Percentiles rank a stretch among this genome's conserved stretches.
Evolutionary conservation across 306 rosid genomes (phyloP).

Genomic region (Vicia faba): DNA sequence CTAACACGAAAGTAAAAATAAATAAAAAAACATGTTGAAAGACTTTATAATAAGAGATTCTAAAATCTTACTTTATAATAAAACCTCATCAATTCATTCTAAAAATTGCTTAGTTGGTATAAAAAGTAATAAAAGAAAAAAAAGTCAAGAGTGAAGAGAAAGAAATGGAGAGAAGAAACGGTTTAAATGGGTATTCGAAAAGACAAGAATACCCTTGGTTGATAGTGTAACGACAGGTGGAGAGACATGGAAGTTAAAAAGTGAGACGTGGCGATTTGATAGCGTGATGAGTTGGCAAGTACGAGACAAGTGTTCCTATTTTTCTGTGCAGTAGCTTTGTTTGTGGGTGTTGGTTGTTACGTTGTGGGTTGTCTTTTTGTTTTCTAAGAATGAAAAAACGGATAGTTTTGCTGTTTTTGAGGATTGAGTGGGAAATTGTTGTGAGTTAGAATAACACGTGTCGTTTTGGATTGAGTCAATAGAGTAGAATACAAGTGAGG

Average conservation of each 20-base stretch:
- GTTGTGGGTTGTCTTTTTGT: conserved; percentile 32
- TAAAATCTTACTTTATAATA: no score
- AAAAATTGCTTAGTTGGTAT: no score
- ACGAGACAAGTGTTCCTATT: conserved; percentile 28
- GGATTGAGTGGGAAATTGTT: neutral
- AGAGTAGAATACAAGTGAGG: conserved; percentile 38
- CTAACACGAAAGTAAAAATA: no score
- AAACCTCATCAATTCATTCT: no score
- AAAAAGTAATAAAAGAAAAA: no score
- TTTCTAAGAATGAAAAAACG: neutral
- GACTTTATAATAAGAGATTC: no score
- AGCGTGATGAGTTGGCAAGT: conserved; percentile 38
- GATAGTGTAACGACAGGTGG: conserved; percentile 47
- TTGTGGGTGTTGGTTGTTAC: neutral
- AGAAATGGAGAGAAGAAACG: neutral
- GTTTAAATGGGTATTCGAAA: neutral
- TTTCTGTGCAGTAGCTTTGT: conserved; percentile 20
- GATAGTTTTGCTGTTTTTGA: neutral
- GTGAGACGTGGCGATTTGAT: conserved; percentile 43
- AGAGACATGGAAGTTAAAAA: neutral
- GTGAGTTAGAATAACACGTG: conserved; percentile 45
- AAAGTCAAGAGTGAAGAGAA: neutral
- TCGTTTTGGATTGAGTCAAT: neutral
- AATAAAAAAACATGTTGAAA: no score
- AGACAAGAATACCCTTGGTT: conserved; percentile 34